Evolutionary conservation across 192 early-diverging fungal genomes (phyloP).

Genomic region (Pilaira anomala): DNA sequence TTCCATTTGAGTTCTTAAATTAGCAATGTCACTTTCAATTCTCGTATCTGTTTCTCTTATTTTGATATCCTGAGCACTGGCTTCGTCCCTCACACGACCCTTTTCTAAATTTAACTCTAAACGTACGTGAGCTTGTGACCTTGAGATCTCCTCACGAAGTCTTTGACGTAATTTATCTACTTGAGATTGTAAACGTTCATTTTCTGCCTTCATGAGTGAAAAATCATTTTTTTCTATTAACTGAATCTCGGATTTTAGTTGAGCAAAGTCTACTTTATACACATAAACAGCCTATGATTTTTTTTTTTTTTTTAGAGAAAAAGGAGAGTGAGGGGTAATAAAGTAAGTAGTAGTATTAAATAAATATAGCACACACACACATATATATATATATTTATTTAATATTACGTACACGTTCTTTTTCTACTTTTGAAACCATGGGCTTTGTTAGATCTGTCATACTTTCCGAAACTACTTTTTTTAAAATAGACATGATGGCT

Average conservation of each 20-base stretch:
- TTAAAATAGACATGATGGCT: conserved; percentile 70
- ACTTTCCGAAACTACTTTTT: conserved; percentile 70
- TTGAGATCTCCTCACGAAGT: conserved; percentile 76
- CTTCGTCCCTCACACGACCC: conserved; percentile 81
- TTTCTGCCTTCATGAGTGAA: conserved; percentile 74
- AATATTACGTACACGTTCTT: conserved; percentile 56
- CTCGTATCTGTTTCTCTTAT: conserved; percentile 82
- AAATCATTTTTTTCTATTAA: conserved; percentile 91
- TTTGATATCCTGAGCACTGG: conserved; percentile 76
- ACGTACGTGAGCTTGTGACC: conserved; percentile 79
- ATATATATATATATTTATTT: too few relatives aligned
- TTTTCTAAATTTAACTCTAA: conserved; percentile 90
- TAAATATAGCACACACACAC: too few relatives aligned
- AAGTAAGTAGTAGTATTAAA: too few relatives aligned
- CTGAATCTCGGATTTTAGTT: conserved; percentile 82
- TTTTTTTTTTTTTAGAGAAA: neutral
- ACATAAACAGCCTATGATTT: conserved; percentile 64
- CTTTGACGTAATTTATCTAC: conserved; percentile 83
- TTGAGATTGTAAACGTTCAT: conserved; percentile 73
- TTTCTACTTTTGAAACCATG: conserved; percentile 80
- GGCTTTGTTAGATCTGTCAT: conserved; percentile 58
- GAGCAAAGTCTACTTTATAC: conserved; percentile 87
- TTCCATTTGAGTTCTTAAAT: conserved; percentile 82
- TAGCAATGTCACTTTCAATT: conserved; percentile 87
- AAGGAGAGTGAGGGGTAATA: too few relatives aligned